A percentile compares a stretch with the other conserved stretches of the same genome.
Evolutionary conservation across 345 rosid species (phyloP).

Genomic region (Carallia pectinifolia): DNA sequence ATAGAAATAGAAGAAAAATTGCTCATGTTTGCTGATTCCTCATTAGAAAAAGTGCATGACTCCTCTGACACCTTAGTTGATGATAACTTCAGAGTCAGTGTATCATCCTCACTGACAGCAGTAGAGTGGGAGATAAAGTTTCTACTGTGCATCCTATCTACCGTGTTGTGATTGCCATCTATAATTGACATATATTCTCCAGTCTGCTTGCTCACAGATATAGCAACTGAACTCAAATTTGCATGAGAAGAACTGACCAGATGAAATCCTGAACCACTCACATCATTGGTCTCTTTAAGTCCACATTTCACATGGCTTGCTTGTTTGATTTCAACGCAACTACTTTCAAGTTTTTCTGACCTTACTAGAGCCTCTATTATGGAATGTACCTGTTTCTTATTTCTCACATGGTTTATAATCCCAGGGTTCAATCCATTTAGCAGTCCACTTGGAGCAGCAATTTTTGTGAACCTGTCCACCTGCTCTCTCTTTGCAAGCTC

Average conservation of each 20-base stretch:
- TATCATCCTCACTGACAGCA: conserved; percentile 37
- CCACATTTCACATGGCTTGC: conserved; percentile 34
- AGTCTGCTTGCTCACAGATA: conserved; percentile 29
- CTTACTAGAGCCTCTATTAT: conserved; percentile 76
- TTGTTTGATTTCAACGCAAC: conserved; percentile 28
- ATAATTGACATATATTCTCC: conserved; percentile 22
- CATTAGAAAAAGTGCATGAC: conserved; percentile 42
- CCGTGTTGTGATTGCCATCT: conserved; percentile 35
- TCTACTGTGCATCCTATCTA: conserved; percentile 23
- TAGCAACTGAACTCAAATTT: conserved; percentile 29
- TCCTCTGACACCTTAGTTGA: conserved; percentile 45
- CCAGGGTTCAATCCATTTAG: conserved; percentile 88
- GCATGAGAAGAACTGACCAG: conserved; percentile 29
- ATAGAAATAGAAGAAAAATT: conserved; percentile 59
- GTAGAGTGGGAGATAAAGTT: conserved; percentile 19
- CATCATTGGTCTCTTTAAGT: conserved; percentile 23
- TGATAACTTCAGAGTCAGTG: conserved; percentile 49
- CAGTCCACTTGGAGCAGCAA: conserved; percentile 89
- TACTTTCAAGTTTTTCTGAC: conserved; percentile 44
- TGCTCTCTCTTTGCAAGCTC: conserved; percentile 75
- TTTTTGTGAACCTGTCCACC: conserved; percentile 72
- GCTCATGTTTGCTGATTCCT: conserved; percentile 38
- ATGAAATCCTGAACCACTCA: conserved; percentile 32
- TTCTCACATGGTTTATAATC: conserved; percentile 86
- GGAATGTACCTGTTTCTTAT: conserved; percentile 83